A percentile compares a stretch with the other conserved stretches of the same genome.
phyloP scores from a whole-genome alignment of 768 basidiomycete genomes.

The Podaxis mareebaensis region DNA sequence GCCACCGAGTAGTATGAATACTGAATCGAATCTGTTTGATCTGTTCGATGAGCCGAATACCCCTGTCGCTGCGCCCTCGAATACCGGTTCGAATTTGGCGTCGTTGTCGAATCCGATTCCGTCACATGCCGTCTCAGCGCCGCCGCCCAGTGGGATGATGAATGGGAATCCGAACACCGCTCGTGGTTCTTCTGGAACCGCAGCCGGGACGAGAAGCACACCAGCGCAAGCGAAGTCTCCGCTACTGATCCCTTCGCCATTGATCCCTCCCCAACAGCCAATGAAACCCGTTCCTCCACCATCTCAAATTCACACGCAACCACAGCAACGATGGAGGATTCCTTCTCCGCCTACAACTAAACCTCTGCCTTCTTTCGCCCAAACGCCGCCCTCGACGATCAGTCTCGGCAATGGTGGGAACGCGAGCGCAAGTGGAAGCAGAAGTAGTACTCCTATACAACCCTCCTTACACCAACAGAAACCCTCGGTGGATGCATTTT shows the following conservation, averaged over 20 bases:
- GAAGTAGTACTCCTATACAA: conserved; percentile 7
- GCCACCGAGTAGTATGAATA: conserved; percentile 19
- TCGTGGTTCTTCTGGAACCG: neutral
- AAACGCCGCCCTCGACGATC: neutral
- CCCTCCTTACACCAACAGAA: conserved; percentile 18
- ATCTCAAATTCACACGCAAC: conserved; percentile 18
- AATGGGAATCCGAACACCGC: neutral
- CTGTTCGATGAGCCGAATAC: neutral
- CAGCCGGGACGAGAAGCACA: neutral
- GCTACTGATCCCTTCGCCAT: conserved; percentile 3
- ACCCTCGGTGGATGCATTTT: conserved; percentile 13
- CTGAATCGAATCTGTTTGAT: conserved; percentile 8
- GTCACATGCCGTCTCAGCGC: neutral
- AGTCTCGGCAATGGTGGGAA: conserved; percentile 1
- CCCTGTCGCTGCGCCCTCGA: neutral
- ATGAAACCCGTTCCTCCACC: conserved; percentile 17
- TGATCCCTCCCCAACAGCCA: conserved; percentile 2
- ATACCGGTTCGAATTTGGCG: neutral
- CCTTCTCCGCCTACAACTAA: conserved; percentile 11
- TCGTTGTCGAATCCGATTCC: neutral
- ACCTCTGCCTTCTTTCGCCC: conserved; percentile 1
- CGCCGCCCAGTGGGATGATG: conserved; percentile 1
- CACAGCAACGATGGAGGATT: conserved; percentile 10
- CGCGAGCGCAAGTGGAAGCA: neutral
- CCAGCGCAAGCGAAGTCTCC: conserved; percentile 20